Conservation (phyloP, 139 green algal genomes). For the Eudorina sp. region DNA sequence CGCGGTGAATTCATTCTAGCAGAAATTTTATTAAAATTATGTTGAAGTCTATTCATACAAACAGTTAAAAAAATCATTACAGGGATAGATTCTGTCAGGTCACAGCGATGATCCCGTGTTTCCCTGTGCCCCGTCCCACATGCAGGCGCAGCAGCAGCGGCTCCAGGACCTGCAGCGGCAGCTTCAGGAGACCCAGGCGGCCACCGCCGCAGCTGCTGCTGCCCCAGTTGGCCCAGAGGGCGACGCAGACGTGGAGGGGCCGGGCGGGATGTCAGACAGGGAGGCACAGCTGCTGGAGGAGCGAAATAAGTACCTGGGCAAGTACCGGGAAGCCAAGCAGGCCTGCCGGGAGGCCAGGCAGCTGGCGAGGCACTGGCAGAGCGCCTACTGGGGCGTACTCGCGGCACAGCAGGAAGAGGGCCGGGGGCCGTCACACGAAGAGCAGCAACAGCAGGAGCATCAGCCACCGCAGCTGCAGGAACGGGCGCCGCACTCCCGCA, state of each 20-base stretch:
- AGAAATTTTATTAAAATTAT: too few relatives aligned
- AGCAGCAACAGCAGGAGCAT: too few relatives aligned
- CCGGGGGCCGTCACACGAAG: too few relatives aligned
- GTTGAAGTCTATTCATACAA: too few relatives aligned
- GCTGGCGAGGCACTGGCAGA: slow-evolving; percentile 20
- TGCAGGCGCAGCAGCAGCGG: slow-evolving; percentile 20
- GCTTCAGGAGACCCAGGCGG: neutral
- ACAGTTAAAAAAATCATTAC: too few relatives aligned
- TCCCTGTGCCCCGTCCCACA: neutral
- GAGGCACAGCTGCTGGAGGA: neutral
- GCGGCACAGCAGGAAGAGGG: neutral
- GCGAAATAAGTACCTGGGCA: neutral
- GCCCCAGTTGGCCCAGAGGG: neutral
- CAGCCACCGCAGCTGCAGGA: too few relatives aligned
- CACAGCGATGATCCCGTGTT: neutral
- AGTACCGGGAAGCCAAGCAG: neutral
- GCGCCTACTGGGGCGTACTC: neutral
- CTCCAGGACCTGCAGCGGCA: slow-evolving; percentile 8
- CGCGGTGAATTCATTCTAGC: too few relatives aligned
- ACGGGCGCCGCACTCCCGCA: too few relatives aligned
- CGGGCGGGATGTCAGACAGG: neutral
- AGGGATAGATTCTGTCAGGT: too few relatives aligned
- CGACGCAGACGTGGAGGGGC: neutral
- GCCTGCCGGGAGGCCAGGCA: slow-evolving; percentile 1
- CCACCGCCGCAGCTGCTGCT: neutral